Evolutionary conservation across 495 filamentous ascomycete species (phyloP), one percentile per base, ranked within the genome.

Genomic region (Aspergillus wentii): DNA sequence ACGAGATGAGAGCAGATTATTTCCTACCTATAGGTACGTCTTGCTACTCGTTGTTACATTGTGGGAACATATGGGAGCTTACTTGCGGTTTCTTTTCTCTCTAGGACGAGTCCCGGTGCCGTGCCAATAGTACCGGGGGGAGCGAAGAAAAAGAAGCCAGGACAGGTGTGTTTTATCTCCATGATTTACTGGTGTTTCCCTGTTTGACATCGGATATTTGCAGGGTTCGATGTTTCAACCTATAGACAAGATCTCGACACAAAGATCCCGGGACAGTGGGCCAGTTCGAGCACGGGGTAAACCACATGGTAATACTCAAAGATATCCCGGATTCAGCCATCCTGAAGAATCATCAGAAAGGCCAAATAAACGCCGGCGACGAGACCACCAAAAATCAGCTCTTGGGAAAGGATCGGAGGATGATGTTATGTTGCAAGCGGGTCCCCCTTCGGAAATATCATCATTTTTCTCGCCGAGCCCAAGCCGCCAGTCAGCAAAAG

Each of bases 231-330:
- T 48, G 6, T 59, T 57, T 29, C 53, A 43, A 14, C 61, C 64
- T 1, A 28, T 48, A 1, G 49, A 71, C 33, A 49, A 39, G 17
- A 49, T 71, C 30, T 57, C 61, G 3, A n/a, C n/a, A n/a, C 22
- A 31, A 2, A 58, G 56, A 19, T 25, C 48, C 14, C 56, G 56
- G 25, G 51, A 60, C 7, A 71, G 65, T 38, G 65, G 64, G 5
- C 59, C 67, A n/a, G 52, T 66, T 16, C 62, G 59, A 33, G 60
- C 57, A 4, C 48, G 34, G 19, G 55, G 57, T 10, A 54, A 52
- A 30, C 2, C 43, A 36, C 43, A 11, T n/a, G 23, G 9, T 5
- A 38, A 16, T 16, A 35, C 13, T 1, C 33, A 47, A 17, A 3
- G 4, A 5, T 13, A 17, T 20, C 13, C 28, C 8, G 35, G 21